A percentile compares a stretch with the other conserved stretches of the same genome.
Evolutionary conservation across 2,329 filamentous ascomycete species (phyloP).

Genomic region (Celoporthe dispersa): DNA sequence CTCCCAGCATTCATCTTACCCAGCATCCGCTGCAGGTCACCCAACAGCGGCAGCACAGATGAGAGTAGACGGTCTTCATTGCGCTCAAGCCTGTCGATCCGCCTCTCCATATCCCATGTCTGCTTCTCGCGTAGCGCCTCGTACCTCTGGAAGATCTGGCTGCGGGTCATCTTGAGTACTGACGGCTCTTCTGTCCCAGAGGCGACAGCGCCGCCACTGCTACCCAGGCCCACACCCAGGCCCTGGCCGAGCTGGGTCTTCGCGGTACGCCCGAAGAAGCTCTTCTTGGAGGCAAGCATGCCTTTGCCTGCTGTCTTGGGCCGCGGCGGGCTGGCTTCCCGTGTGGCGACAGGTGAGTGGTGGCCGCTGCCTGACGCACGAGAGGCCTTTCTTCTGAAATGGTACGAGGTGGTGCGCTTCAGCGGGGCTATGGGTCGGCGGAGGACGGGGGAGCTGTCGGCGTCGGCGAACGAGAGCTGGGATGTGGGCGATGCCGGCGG

Average conservation of each 20-base stretch:
- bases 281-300: constrained; percentile 19
- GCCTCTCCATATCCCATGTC: constrained; percentile 49
- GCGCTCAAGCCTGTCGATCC: constrained; percentile 51
- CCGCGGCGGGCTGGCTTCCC: constrained; percentile 4
- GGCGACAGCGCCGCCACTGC: background rate
- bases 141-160: constrained; percentile 24
- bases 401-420: constrained; percentile 19
- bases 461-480: constrained; percentile 20
- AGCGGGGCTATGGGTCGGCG: constrained; percentile 10
- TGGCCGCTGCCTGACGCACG: constrained; percentile 13
- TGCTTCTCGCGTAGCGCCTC: constrained; percentile 28
- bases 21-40: constrained; percentile 47
- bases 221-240: no score
- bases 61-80: constrained; percentile 52
- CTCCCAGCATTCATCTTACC: constrained; percentile 15
- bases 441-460: constrained; percentile 13
- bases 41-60: constrained; percentile 50
- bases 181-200: constrained; percentile 1
- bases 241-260: background rate
- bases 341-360: constrained; percentile 8
- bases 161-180: constrained; percentile 18
- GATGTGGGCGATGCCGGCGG: constrained; percentile 18
- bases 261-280: constrained; percentile 11
- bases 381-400: constrained; percentile 1
- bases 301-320: constrained; percentile 26